Conservation (phyloP, 169 alveolate species). For the Theileria sp. region DNA sequence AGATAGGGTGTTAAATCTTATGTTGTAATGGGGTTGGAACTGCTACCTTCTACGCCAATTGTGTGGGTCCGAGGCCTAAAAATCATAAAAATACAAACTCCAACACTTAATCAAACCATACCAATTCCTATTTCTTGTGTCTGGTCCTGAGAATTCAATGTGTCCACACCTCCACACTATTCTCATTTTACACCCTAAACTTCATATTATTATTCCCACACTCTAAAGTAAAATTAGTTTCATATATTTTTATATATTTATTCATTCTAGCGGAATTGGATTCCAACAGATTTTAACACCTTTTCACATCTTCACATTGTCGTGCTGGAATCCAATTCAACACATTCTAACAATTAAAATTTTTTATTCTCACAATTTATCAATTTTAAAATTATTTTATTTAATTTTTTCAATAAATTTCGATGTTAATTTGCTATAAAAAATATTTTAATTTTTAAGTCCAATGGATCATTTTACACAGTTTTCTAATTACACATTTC, state of each 20-base stretch:
- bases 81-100: background rate
- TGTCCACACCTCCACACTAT: slow-evolving; percentile 9
- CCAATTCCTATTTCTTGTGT: slow-evolving; percentile 7
- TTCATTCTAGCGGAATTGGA: background rate
- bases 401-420: background rate
- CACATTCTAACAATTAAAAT: background rate
- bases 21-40: slow-evolving; percentile 22
- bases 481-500: background rate
- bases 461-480: background rate
- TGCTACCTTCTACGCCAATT: slow-evolving; percentile 11
- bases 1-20: slow-evolving; percentile 16
- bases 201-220: background rate
- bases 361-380: background rate
- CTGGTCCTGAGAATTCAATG: background rate
- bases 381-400: too few species aligned
- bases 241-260: too few species aligned
- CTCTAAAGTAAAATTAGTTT: background rate
- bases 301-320: background rate
- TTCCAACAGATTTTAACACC: background rate
- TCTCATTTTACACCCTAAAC: background rate
- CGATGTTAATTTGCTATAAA: too few species aligned
- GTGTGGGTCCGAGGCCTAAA: background rate
- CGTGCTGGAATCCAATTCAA: background rate
- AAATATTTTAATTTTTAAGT: too few species aligned
- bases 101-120: background rate